Percentiles rank a stretch among this genome's conserved stretches.
phyloP scores from a whole-genome alignment of 2,329 filamentous ascomycete species.

The Hysterium pulicare region DNA sequence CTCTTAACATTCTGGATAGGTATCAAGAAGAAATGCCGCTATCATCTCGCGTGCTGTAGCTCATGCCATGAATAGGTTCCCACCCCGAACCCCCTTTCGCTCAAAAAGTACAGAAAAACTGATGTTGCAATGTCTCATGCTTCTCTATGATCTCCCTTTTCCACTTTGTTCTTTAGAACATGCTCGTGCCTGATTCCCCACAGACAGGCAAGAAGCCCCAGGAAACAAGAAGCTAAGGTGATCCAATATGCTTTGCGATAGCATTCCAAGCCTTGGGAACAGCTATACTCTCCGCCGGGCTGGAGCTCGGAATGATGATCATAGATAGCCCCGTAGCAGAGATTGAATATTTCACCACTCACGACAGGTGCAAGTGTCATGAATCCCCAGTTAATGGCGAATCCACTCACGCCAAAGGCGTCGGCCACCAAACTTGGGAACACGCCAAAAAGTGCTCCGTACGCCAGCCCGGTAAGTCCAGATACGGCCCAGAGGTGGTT shows the following conservation, averaged over 20 bases:
- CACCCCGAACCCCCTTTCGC: too few relatives aligned
- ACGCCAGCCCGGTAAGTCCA: slow-evolving; percentile 78
- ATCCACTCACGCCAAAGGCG: slow-evolving; percentile 81
- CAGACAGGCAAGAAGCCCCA: slow-evolving; percentile 67
- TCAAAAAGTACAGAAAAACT: too few relatives aligned
- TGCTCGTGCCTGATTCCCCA: slow-evolving; percentile 65
- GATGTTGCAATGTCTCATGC: neutral
- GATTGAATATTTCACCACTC: slow-evolving; percentile 87
- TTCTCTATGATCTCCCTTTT: slow-evolving; percentile 20
- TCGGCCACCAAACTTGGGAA: slow-evolving; percentile 85
- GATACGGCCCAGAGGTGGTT: slow-evolving; percentile 75
- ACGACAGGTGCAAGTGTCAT: slow-evolving; percentile 89
- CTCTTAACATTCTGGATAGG: too few relatives aligned
- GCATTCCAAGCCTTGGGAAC: slow-evolving; percentile 73
- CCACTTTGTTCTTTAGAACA: slow-evolving; percentile 24
- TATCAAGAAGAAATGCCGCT: too few relatives aligned
- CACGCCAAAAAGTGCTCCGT: slow-evolving; percentile 91
- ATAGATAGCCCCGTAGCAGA: slow-evolving; percentile 81
- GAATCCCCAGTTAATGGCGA: slow-evolving; percentile 94
- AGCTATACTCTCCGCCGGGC: slow-evolving; percentile 67
- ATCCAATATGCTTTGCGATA: slow-evolving; percentile 78
- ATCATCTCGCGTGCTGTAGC: too few relatives aligned
- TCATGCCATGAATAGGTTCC: too few relatives aligned
- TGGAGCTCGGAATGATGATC: slow-evolving; percentile 73
- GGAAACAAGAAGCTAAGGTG: slow-evolving; percentile 67